Evolutionary conservation across 176 grass and related monocot species (phyloP).

Genomic region (Lolium multiflorum): DNA sequence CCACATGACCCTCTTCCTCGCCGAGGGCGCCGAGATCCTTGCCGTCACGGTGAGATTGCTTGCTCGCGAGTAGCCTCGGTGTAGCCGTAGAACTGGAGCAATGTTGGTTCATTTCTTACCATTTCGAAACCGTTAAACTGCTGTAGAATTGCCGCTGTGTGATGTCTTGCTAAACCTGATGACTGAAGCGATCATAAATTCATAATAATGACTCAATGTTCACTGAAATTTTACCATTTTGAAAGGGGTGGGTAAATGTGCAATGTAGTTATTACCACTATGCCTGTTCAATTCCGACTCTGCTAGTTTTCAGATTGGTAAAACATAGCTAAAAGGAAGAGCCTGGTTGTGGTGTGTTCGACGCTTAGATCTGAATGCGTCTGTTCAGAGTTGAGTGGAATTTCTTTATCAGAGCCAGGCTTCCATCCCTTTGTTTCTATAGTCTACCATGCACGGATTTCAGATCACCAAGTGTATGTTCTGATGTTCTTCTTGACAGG

Average conservation of each 20-base stretch:
- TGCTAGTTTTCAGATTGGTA: background rate
- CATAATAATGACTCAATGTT: background rate
- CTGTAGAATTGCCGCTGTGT: background rate
- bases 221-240: background rate
- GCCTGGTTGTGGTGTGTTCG: background rate
- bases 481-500: constrained; percentile 51
- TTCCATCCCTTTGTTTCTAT: background rate
- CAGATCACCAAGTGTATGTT: constrained; percentile 25
- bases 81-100: background rate
- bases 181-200: background rate
- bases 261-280: background rate
- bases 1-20: constrained; percentile 90
- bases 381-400: background rate
- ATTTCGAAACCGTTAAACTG: too few species aligned
- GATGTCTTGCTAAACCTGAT: background rate
- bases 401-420: background rate
- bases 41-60: constrained; percentile 66
- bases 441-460: constrained; percentile 11
- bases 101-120: background rate
- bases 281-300: background rate
- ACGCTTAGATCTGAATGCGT: background rate
- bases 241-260: background rate
- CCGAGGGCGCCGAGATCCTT: constrained; percentile 79
- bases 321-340: background rate
- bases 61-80: background rate